A percentile compares a stretch with the other conserved stretches of the same genome.
phyloP scores from a whole-genome alignment of 2,329 filamentous ascomycete species.

The Claviceps citrina region DNA sequence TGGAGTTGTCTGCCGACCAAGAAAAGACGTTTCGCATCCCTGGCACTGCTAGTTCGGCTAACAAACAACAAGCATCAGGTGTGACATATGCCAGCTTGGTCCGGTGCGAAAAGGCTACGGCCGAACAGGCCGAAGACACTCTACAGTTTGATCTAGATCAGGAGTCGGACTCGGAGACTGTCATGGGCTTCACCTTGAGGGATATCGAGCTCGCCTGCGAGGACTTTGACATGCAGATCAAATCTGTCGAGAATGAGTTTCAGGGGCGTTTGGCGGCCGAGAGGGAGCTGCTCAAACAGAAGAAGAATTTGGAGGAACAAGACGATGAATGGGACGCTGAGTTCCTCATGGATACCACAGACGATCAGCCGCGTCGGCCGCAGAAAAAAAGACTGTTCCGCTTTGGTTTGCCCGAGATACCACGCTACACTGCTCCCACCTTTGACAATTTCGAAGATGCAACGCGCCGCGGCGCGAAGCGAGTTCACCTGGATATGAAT shows the following conservation, averaged over 20 bases:
- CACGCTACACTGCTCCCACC: slow-evolving; percentile 48
- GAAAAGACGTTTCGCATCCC: slow-evolving; percentile 72
- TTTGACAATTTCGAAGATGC: slow-evolving; percentile 69
- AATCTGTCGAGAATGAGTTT: slow-evolving; percentile 28
- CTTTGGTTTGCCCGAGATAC: slow-evolving; percentile 42
- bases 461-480: slow-evolving; percentile 59
- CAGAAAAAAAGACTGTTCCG: slow-evolving; percentile 21
- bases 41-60: slow-evolving; percentile 38
- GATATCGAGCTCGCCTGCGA: slow-evolving; percentile 77
- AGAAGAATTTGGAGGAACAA: slow-evolving; percentile 21
- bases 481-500: slow-evolving; percentile 70
- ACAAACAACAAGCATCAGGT: slow-evolving; percentile 39
- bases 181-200: slow-evolving; percentile 60
- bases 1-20: slow-evolving; percentile 76
- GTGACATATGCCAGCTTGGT: slow-evolving; percentile 33
- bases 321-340: slow-evolving; percentile 51
- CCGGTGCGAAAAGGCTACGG: slow-evolving; percentile 26
- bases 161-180: slow-evolving; percentile 44
- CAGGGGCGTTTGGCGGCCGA: slow-evolving; percentile 18
- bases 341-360: slow-evolving; percentile 35
- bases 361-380: slow-evolving; percentile 23
- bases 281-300: slow-evolving; percentile 16
- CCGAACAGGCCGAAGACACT: slow-evolving; percentile 19
- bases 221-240: slow-evolving; percentile 61
- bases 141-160: slow-evolving; percentile 32